A percentile compares a stretch with the other conserved stretches of the same genome.
phyloP scores from a whole-genome alignment of 176 grass and related monocot species.

The Coix lacrymajobi region DNA sequence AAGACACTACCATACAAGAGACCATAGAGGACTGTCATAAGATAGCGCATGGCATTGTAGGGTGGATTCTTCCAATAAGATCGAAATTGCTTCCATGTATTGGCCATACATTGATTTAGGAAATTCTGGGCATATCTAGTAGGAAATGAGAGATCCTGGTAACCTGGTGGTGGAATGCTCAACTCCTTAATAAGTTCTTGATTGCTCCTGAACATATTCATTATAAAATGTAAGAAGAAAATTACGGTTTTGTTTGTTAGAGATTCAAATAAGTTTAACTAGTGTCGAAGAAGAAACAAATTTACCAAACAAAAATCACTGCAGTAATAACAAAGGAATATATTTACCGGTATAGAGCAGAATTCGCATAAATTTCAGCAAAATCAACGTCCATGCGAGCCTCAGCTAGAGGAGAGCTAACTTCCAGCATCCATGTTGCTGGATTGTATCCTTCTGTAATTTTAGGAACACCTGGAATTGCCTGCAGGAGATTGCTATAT shows the following conservation, averaged over 20 bases:
- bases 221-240: neutral
- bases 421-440: constrained; percentile 95
- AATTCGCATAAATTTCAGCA: constrained; percentile 82
- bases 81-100: constrained; percentile 80
- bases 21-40: constrained; percentile 56
- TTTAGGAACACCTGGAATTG: constrained; percentile 66
- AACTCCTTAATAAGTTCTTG: constrained; percentile 75
- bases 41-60: constrained; percentile 75
- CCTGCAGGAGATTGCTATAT: constrained; percentile 36
- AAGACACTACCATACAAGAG: constrained; percentile 83
- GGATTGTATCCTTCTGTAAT: constrained; percentile 82
- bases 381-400: constrained; percentile 58
- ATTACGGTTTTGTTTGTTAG: neutral
- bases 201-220: constrained; percentile 31
- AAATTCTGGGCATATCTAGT: constrained; percentile 77
- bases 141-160: constrained; percentile 71
- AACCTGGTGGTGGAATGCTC: constrained; percentile 48
- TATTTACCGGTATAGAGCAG: constrained; percentile 63
- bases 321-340: neutral
- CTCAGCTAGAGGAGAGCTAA: constrained; percentile 59
- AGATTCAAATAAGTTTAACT: constrained; percentile 5
- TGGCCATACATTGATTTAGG: constrained; percentile 52
- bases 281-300: neutral
- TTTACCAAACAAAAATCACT: neutral
- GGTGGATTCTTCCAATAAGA: constrained; percentile 96